These are phyloP conservation scores for Syzygium malaccense DNA, from an alignment of 441 rosid species.

Conservation along the genomic window DNA sequence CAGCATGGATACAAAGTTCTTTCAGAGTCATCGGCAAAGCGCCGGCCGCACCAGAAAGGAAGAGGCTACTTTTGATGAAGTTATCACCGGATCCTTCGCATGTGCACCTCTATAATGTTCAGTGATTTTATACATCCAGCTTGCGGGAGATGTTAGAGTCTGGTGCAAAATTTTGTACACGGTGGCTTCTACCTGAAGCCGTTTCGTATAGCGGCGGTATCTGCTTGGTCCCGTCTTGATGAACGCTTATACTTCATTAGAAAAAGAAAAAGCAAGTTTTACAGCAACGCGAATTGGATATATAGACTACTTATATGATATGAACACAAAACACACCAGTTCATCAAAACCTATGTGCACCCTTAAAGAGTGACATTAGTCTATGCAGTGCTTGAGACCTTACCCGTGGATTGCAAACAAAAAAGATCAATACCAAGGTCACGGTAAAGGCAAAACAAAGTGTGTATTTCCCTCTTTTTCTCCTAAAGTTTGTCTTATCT, in stretches of 20 bases:
- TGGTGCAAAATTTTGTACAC: background rate
- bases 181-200: background rate
- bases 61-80: no score
- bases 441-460: background rate
- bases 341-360: background rate
- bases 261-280: background rate
- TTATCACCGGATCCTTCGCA: no score
- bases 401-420: background rate
- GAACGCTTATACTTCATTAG: background rate
- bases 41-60: background rate
- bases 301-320: background rate
- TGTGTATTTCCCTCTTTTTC: background rate
- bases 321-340: background rate
- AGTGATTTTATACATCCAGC: no score
- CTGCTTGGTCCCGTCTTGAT: background rate
- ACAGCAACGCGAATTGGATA: background rate
- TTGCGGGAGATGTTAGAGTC: background rate
- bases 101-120: no score
- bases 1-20: background rate
- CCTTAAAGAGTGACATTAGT: background rate
- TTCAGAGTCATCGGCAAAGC: background rate
- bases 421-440: background rate
- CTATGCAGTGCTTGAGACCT: background rate
- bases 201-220: rapidly evolving
- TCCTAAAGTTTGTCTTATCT: background rate